These are phyloP conservation scores for Malania oleifera DNA, from an alignment of 164 flowering plant species.

Conservation along the genomic window DNA sequence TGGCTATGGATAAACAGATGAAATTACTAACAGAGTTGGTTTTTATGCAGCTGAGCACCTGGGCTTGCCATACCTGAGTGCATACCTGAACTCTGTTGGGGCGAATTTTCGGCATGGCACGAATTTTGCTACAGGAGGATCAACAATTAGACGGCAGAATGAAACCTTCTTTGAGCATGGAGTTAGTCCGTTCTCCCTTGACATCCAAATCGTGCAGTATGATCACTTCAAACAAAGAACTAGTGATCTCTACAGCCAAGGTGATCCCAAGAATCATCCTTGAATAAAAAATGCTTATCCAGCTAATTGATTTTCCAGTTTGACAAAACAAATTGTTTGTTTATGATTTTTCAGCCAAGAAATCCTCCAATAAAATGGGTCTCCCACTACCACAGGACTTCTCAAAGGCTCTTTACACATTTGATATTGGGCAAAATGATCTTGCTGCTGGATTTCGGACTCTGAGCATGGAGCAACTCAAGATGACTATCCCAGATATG, in stretches of 20 bases:
- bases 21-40: too few relatives aligned
- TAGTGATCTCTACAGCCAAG: conserved; percentile 19
- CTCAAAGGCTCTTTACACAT: conserved; percentile 52
- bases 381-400: conserved; percentile 53
- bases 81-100: conserved; percentile 41
- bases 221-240: conserved; percentile 34
- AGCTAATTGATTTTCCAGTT: too few relatives aligned
- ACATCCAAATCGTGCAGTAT: conserved; percentile 37
- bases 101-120: conserved; percentile 42
- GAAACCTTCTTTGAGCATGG: conserved; percentile 28
- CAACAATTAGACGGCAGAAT: conserved; percentile 39
- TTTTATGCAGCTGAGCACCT: conserved; percentile 32
- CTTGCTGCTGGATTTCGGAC: conserved; percentile 35
- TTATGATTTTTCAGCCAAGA: conserved; percentile 23
- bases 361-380: conserved; percentile 11
- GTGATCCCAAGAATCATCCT: conserved; percentile 2
- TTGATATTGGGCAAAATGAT: conserved; percentile 73
- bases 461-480: conserved; percentile 23
- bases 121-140: conserved; percentile 48
- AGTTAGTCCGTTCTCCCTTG: conserved; percentile 40
- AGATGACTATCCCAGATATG: conserved; percentile 41
- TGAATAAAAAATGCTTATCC: not conserved
- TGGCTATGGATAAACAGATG: too few relatives aligned
- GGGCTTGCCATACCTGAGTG: conserved; percentile 33
- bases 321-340: not conserved